Percentiles rank a stretch among this genome's conserved stretches.
Evolutionary conservation across 108 stramenopile species (phyloP).

Genomic region (Licmophora abbreviata): DNA sequence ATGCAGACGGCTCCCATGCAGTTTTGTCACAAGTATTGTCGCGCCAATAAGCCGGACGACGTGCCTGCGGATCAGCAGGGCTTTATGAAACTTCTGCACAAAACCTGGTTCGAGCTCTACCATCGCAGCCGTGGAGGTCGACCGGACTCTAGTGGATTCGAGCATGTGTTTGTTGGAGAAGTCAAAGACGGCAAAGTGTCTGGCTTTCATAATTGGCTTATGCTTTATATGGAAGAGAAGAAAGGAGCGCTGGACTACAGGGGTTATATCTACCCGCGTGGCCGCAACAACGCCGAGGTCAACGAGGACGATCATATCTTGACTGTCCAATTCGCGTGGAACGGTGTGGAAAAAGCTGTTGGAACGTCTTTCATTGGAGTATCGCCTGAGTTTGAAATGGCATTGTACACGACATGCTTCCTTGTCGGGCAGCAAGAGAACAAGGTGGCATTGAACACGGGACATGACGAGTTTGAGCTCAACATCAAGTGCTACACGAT

Average conservation of each 20-base stretch:
- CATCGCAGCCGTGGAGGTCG: slow-evolving; percentile 38
- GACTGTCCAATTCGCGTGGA: slow-evolving; percentile 83
- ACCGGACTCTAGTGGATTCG: slow-evolving; percentile 82
- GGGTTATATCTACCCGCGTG: slow-evolving; percentile 72
- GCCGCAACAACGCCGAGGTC: slow-evolving; percentile 39
- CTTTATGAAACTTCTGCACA: slow-evolving; percentile 56
- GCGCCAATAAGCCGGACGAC: slow-evolving; percentile 21
- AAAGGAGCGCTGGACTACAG: slow-evolving; percentile 75
- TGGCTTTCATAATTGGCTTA: slow-evolving; percentile 94
- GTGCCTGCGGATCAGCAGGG: slow-evolving; percentile 40
- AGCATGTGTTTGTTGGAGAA: slow-evolving; percentile 93
- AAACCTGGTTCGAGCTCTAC: slow-evolving; percentile 88
- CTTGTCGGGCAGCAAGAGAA: slow-evolving; percentile 62
- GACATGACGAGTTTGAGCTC: slow-evolving; percentile 45
- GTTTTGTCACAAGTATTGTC: slow-evolving; percentile 76
- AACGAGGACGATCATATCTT: slow-evolving; percentile 65
- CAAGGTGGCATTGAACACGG: slow-evolving; percentile 44
- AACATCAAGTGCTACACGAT: slow-evolving; percentile 64
- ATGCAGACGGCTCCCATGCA: slow-evolving; percentile 88
- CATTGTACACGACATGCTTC: slow-evolving; percentile 80
- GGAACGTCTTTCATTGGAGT: slow-evolving; percentile 76
- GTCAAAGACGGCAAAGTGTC: slow-evolving; percentile 58
- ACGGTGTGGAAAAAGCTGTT: slow-evolving; percentile 80
- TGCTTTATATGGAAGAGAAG: slow-evolving; percentile 83
- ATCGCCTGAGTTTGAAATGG: slow-evolving; percentile 89